Evolutionary conservation across 768 basidiomycete species (phyloP).

Genomic region (Collybiopsis luxurians): DNA sequence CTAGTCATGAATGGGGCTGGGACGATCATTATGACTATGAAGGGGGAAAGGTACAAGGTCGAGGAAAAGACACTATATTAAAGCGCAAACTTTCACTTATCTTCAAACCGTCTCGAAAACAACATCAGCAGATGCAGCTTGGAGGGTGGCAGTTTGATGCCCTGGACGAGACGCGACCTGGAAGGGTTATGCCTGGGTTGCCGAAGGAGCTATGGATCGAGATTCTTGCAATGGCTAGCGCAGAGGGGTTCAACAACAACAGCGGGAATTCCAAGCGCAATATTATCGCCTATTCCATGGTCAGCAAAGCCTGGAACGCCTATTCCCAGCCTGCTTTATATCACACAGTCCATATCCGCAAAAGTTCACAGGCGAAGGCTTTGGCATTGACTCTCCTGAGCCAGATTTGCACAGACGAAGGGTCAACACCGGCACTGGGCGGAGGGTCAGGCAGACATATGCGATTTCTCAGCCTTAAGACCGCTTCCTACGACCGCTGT

Average conservation of each 20-base stretch:
- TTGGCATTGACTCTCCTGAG: conserved; percentile 1
- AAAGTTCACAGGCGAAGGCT: conserved; percentile 5
- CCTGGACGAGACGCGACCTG: conserved; percentile 4
- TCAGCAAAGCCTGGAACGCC: conserved; percentile 4
- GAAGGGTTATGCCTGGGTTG: conserved; percentile 1
- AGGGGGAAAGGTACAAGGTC: too few relatives aligned
- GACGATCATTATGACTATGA: too few relatives aligned
- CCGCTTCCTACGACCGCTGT: not conserved
- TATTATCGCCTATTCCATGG: conserved; percentile 2
- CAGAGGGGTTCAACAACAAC: too few relatives aligned
- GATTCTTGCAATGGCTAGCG: not conserved
- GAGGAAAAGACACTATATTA: too few relatives aligned
- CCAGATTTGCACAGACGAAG: not conserved
- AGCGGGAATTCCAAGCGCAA: not conserved
- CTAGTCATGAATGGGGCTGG: too few relatives aligned
- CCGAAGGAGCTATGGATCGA: conserved; percentile 5
- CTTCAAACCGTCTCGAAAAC: too few relatives aligned
- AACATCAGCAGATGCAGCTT: not conserved
- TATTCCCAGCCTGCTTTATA: conserved; percentile 4
- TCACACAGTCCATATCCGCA: conserved; percentile 1
- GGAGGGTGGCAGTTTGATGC: conserved; percentile 4
- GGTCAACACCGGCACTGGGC: not conserved
- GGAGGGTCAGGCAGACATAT: not conserved
- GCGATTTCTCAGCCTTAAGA: not conserved
- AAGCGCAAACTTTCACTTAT: too few relatives aligned